Evolutionary conservation across 129 eudicot genomes (phyloP).

Genomic region (Flaveria sonorensis): DNA sequence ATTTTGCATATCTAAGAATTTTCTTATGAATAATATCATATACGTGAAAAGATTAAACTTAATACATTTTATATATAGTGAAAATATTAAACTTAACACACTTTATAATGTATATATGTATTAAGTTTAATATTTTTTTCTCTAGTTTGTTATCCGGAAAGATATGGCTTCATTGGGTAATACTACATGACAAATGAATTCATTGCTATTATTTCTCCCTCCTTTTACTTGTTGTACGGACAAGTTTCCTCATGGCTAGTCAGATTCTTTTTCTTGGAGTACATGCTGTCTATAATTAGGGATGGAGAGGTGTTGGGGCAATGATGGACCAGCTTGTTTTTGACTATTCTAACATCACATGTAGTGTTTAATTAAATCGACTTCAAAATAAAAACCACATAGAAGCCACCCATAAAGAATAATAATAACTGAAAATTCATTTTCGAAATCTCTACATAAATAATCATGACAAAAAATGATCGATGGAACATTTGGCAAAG

Average conservation of each 20-base stretch:
- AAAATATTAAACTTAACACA: no score
- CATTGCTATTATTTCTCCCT: not conserved
- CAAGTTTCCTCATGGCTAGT: slow-evolving; percentile 34
- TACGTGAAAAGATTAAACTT: no score
- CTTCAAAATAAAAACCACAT: slow-evolving; percentile 1
- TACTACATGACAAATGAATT: slow-evolving; percentile 19
- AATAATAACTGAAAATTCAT: not conserved
- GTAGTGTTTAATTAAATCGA: slow-evolving; percentile 27
- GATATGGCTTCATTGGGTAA: not conserved
- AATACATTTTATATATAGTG: no score
- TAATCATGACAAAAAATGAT: not conserved
- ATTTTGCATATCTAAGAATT: no score
- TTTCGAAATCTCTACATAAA: not conserved
- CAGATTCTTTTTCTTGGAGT: slow-evolving; percentile 30
- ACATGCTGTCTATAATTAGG: slow-evolving; percentile 33
- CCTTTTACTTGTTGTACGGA: slow-evolving; percentile 30
- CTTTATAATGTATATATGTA: not conserved
- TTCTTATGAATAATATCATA: no score
- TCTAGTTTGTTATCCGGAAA: not conserved
- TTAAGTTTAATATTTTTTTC: slow-evolving; percentile 9
- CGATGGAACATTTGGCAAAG: not conserved
- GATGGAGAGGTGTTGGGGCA: slow-evolving; percentile 35
- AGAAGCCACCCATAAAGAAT: not conserved
- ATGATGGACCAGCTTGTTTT: slow-evolving; percentile 35
- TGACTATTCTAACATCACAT: slow-evolving; percentile 35